Conservation (phyloP, 1,284 basidiomycete genomes). For the Lentinus polychrous region DNA sequence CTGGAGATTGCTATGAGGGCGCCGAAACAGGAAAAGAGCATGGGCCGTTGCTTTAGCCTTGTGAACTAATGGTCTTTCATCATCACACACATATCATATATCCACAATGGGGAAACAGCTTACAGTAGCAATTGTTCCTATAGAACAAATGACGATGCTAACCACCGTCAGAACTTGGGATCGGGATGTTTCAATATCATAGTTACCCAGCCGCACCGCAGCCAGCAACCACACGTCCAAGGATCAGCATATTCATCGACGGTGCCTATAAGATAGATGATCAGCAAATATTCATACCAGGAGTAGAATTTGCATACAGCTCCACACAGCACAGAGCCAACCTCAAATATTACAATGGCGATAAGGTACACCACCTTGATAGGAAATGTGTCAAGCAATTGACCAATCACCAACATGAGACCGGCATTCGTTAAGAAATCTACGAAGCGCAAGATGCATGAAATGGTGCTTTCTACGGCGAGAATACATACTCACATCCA, state of each 20-base stretch:
- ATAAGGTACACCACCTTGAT: slow-evolving; percentile 36
- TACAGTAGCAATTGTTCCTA: slow-evolving; percentile 10
- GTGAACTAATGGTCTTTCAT: too few species aligned
- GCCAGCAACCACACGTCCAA: slow-evolving; percentile 38
- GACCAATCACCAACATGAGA: slow-evolving; percentile 22
- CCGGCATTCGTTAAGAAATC: slow-evolving; percentile 30
- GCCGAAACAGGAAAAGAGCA: slow-evolving; percentile 22
- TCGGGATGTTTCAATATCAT: neutral
- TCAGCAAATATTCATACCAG: neutral
- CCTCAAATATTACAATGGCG: slow-evolving; percentile 34
- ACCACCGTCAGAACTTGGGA: slow-evolving; percentile 14
- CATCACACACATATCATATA: too few species aligned
- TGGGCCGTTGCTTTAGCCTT: slow-evolving; percentile 29
- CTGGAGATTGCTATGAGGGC: slow-evolving; percentile 18
- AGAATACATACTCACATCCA: slow-evolving; percentile 19
- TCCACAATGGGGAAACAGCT: neutral
- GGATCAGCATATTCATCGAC: slow-evolving; percentile 33
- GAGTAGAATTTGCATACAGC: slow-evolving; percentile 15
- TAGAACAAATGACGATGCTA: slow-evolving; percentile 18
- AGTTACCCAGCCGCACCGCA: slow-evolving; percentile 28
- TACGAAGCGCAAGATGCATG: slow-evolving; percentile 1
- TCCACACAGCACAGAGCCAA: slow-evolving; percentile 43
- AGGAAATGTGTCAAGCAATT: slow-evolving; percentile 26
- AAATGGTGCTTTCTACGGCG: neutral
- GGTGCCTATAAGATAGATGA: slow-evolving; percentile 18